Percentiles rank a stretch among this genome's conserved stretches.
These are phyloP conservation scores for Rhodotorula paludigena DNA, from an alignment of 768 basidiomycete species.

Conservation along the genomic window DNA sequence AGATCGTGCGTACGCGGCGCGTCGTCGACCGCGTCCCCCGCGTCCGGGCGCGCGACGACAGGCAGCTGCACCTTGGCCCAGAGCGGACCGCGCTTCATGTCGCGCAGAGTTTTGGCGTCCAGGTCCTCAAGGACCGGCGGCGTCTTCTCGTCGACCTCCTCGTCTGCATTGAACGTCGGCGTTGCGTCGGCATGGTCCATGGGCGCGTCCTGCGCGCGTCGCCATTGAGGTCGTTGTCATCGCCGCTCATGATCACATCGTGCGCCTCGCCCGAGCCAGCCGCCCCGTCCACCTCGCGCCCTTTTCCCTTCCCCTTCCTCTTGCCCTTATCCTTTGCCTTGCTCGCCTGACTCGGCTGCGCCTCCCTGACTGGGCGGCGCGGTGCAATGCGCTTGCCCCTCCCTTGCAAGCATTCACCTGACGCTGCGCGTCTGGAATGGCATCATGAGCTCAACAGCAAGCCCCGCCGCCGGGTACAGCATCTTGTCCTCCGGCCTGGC, in stretches of 20 bases:
- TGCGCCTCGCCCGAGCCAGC: neutral
- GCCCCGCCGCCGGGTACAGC: conserved; percentile 44
- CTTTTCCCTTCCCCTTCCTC: neutral
- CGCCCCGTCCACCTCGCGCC: neutral
- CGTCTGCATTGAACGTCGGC: neutral
- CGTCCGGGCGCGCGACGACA: neutral
- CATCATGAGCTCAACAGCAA: conserved; percentile 45
- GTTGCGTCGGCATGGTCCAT: neutral
- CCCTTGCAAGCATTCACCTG: conserved; percentile 44
- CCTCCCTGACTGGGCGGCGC: neutral
- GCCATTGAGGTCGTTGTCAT: neutral
- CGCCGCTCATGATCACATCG: neutral
- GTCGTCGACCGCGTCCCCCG: conserved; percentile 5
- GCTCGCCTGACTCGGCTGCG: neutral
- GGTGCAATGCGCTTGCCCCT: conserved; percentile 34
- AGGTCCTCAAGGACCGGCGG: conserved; percentile 8
- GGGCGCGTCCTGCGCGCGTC: neutral
- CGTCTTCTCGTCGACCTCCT: neutral
- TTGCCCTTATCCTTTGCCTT: no score
- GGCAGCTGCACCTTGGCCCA: conserved; percentile 16
- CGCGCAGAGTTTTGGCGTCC: neutral
- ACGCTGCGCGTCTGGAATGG: conserved; percentile 50
- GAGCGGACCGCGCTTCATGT: conserved; percentile 17
- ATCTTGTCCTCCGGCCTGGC: conserved; percentile 20
- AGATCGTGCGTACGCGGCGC: conserved; percentile 18